Base-by-base conservation (phyloP, 2,329 filamentous ascomycete genomes). In the Cercospora sp. region DNA sequence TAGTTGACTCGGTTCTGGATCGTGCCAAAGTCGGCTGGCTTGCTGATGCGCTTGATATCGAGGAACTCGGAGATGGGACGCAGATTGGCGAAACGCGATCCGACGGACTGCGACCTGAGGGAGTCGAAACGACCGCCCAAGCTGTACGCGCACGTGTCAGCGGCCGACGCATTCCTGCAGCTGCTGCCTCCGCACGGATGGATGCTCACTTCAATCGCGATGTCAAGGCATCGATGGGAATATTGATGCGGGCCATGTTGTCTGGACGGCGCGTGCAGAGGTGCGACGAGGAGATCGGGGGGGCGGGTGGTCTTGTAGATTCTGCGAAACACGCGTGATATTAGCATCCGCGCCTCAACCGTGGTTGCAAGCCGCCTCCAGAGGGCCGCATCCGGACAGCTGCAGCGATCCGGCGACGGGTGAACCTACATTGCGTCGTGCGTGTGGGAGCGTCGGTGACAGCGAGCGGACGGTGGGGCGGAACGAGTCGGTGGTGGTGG, bases 1-100 rank as follows among this genome's bases (percentile, higher is more conserved):
- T 97, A 97, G 86, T 96, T 97, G 83, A 97, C 90, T 73, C 94
- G 89, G 75, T 90, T 93, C 82, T 98, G 94, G 72, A 93, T 89
- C 81, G 97, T 94, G 73, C 84, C 84, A 77, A 98, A 97, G 84
- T 96, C 96, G 78, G 88, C 88, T 30, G 95, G 95, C 84, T 98
- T 99, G 73, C 93, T 97, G 66, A 99, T 77, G 74, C 94, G 93
- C 88, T 97, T 97, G 83, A 98, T 82, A 82, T 98, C 94, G 81
- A 97, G 87, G 83, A 99, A 99, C 82, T 99, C 95, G 79, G 90
- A 89, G 75, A 98, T 81, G 69, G 95, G 94, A 69, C 90, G 91
- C 78, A 99, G 87, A 83, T 97, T 98, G 81, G 94, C 89, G 82
- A 98, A 98, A 73, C 95, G 90, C 72, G 89, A 88, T 68, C 87